These are phyloP conservation scores for Paspalum notatum DNA, from an alignment of 176 grass and related monocot genomes.

Conservation along the genomic window DNA sequence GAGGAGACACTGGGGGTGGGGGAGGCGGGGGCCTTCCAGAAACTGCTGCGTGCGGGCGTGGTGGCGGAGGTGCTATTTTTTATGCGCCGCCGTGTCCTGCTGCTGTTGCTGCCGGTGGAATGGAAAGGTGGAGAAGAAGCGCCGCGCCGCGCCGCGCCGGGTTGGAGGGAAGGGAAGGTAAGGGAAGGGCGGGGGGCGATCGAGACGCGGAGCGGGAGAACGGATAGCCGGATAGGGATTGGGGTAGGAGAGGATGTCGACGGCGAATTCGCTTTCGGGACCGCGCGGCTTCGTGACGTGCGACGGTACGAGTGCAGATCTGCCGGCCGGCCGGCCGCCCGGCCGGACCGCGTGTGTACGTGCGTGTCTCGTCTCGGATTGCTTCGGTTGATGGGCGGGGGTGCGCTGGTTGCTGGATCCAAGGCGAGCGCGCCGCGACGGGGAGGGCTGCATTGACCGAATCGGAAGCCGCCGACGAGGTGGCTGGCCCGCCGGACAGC, in stretches of 20 bases:
- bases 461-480: background rate
- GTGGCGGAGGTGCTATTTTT: constrained; percentile 15
- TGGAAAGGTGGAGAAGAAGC: background rate
- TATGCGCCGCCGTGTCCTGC: background rate
- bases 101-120: background rate
- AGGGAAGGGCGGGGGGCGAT: background rate
- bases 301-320: background rate
- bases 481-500: background rate
- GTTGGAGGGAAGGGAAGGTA: background rate
- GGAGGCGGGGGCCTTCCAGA: constrained; percentile 10
- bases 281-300: background rate
- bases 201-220: background rate
- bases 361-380: too few relatives aligned
- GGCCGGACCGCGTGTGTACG: background rate
- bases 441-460: background rate
- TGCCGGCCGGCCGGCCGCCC: background rate
- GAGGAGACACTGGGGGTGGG: too few relatives aligned
- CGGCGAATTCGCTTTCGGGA: background rate
- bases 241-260: background rate
- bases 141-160: background rate
- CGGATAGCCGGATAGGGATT: constrained; percentile 24
- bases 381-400: background rate
- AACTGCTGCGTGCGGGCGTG: constrained; percentile 15
- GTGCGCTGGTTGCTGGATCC: background rate
- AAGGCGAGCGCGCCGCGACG: background rate